Percentiles rank a stretch among this genome's conserved stretches.
Evolutionary conservation across 805 yeast species (phyloP).

Genomic region (Lachancea nothofagi): DNA sequence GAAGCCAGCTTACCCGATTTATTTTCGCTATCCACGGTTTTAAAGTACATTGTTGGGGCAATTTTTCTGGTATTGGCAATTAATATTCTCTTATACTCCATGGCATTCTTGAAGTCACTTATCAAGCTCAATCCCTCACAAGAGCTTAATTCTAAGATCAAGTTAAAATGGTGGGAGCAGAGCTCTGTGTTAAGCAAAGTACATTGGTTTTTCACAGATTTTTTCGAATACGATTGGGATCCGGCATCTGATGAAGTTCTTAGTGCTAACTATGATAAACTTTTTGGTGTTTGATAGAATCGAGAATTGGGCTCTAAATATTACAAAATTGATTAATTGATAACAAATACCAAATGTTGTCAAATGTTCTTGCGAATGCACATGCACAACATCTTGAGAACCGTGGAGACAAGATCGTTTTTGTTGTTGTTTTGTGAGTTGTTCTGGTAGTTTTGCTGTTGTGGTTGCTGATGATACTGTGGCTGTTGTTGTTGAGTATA

Average conservation of each 20-base stretch:
- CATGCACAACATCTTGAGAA: conserved; percentile 32
- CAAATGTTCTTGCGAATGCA: conserved; percentile 30
- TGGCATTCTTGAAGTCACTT: not conserved
- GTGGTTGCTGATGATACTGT: conserved; percentile 22
- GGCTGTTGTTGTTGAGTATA: conserved; percentile 20
- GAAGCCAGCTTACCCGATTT: not conserved
- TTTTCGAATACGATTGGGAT: conserved; percentile 5
- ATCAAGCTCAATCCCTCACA: not conserved
- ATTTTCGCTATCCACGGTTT: not conserved
- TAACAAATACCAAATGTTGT: not conserved
- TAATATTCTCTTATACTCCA: not conserved
- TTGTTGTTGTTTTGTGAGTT: conserved; percentile 20
- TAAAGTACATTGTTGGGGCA: not conserved
- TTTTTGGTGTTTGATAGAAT: conserved; percentile 6
- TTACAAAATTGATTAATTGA: not conserved
- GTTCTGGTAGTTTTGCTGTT: conserved; percentile 3
- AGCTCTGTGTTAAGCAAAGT: conserved; percentile 16
- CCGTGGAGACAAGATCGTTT: conserved; percentile 13
- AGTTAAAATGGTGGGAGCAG: conserved; percentile 24
- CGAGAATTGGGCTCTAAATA: not conserved
- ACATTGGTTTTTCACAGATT: conserved; percentile 21
- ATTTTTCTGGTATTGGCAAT: not conserved
- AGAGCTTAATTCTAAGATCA: not conserved
- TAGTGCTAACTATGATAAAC: conserved; percentile 5
- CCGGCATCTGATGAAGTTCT: conserved; percentile 4